Evolutionary conservation across 495 filamentous ascomycete genomes (phyloP), one percentile per base, ranked within the genome.

Genomic region (Penicillium bovifimosum): DNA sequence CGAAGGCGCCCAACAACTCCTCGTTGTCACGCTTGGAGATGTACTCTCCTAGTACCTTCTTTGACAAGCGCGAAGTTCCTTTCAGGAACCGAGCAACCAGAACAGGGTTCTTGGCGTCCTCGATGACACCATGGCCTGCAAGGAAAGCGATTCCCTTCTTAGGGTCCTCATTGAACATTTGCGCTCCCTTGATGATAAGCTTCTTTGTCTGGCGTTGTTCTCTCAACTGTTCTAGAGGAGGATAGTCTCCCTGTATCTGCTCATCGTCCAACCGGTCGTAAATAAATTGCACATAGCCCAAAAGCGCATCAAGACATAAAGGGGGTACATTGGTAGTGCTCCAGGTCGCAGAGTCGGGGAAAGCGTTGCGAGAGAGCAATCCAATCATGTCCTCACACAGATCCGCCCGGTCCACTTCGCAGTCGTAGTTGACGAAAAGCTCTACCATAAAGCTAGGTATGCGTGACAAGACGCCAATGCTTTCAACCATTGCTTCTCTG

Each of bases 251-350:
- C 16, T 65, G 71, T 10, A 71, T 58, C 2, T 85, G 84, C 27
- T 80, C 74, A 49, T 91, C 79, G 54, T 96, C 82, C 10, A 97
- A 69, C 50, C 93, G 78, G 57, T 96, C 92, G 9, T 90, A 85
- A 50, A 99, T 84, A 47, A 86, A 96, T 60, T 95, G 91, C 36
- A 99, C 79, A 57, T 90, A 97, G 13, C 90, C 84, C 11, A 99
- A 77, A 1, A 97, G 78, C 41, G 93, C 86, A 62, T 99, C 93
- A 8, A 99, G 74, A 62, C 95, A 99, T 16, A 99, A 69, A 3
- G 95, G 93, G 14, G 93, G 93, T 9, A 99, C 93, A 64, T 95
- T 99, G 24, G 93, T 96, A 0, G 93, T 99, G 67, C 93, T 99
- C 93, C 93, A 99, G 18, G 92, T 97, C 9, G 91, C 95, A 3